Conservation (phyloP, 225 moss, liverwort and hornwort species). For the Physcomitrium patens region DNA sequence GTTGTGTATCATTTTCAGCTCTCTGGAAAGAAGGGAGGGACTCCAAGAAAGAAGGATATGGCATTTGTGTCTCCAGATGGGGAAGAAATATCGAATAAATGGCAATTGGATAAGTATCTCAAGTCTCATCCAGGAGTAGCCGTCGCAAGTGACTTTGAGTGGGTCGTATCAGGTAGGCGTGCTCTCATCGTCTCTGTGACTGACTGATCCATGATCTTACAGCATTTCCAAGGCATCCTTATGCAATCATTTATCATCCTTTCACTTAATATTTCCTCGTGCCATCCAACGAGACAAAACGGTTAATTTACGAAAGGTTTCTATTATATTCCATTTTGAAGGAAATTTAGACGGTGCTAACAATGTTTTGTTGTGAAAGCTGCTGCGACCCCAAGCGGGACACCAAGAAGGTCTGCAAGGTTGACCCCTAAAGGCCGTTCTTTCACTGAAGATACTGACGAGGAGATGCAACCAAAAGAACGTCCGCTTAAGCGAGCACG, state of each 20-base stretch:
- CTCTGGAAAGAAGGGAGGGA: constrained; percentile 65
- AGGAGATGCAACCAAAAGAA: constrained; percentile 47
- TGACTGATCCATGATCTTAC: constrained; percentile 6
- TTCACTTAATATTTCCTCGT: constrained; percentile 6
- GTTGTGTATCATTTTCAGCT: constrained; percentile 45
- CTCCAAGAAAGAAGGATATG: constrained; percentile 85
- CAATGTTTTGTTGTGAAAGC: constrained; percentile 36
- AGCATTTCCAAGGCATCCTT: neutral
- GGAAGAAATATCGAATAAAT: constrained; percentile 77
- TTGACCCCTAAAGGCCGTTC: constrained; percentile 61
- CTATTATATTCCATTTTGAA: constrained; percentile 9
- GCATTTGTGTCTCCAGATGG: constrained; percentile 74
- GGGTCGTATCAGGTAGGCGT: constrained; percentile 61
- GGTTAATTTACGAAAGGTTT: neutral
- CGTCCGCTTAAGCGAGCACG: constrained; percentile 70
- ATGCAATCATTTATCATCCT: constrained; percentile 8
- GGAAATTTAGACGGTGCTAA: constrained; percentile 22
- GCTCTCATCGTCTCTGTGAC: constrained; percentile 12
- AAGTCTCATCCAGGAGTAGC: constrained; percentile 72
- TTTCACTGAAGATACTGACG: constrained; percentile 57
- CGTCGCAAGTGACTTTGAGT: constrained; percentile 70
- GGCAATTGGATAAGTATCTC: constrained; percentile 79
- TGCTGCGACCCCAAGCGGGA: constrained; percentile 62
- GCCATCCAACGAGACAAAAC: neutral
- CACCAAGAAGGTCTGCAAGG: constrained; percentile 88